Evolutionary conservation across 2,329 filamentous ascomycete species (phyloP).

Genomic region (Beauveria sp.): DNA sequence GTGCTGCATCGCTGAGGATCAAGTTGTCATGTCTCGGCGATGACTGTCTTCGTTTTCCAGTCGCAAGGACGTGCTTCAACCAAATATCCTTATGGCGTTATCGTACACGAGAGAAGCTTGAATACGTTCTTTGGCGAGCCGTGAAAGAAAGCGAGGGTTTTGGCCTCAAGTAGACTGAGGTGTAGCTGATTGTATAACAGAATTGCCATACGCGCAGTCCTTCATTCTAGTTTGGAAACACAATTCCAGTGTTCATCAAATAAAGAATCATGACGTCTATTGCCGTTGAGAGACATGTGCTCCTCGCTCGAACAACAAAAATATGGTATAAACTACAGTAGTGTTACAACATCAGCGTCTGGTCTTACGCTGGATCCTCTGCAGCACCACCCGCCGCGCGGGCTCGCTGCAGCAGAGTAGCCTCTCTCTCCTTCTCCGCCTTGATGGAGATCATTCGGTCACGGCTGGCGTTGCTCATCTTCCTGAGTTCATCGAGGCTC

Average conservation of each 20-base stretch:
- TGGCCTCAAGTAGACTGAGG: conserved; percentile 64
- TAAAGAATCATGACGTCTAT: not conserved
- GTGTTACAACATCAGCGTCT: conserved; percentile 15
- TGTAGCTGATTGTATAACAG: not conserved
- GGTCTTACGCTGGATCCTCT: conserved; percentile 22
- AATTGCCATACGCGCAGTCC: not conserved
- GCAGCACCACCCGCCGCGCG: conserved; percentile 30
- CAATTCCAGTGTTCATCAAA: not conserved
- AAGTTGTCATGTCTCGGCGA: conserved; percentile 69
- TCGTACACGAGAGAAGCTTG: conserved; percentile 55
- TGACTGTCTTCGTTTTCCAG: conserved; percentile 68
- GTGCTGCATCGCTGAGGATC: conserved; percentile 70
- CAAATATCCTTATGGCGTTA: conserved; percentile 72
- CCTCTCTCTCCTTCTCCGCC: conserved; percentile 53
- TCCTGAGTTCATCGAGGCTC: conserved; percentile 47
- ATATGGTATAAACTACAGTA: conserved; percentile 10
- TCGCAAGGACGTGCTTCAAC: conserved; percentile 89
- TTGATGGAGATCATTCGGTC: conserved; percentile 44
- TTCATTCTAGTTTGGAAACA: not conserved
- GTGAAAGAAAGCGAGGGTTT: conserved; percentile 90
- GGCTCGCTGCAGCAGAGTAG: conserved; percentile 39
- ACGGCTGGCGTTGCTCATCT: conserved; percentile 46
- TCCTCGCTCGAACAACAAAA: not conserved
- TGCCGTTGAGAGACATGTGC: not conserved
- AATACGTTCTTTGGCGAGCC: conserved; percentile 71